Conservation (phyloP, 148 eudicot species). For the Limonium bicolor region DNA sequence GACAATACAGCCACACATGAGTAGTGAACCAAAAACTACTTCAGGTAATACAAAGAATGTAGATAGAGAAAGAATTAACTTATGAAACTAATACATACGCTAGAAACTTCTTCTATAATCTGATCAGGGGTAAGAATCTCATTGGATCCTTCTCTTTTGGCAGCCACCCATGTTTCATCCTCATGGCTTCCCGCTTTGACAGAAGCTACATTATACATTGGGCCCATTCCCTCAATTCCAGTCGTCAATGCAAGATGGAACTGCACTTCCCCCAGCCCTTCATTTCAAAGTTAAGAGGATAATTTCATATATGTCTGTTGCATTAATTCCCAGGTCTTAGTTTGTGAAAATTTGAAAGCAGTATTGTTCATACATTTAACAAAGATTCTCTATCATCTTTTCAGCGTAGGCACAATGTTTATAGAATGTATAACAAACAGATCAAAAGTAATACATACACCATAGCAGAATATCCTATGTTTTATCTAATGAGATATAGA, state of each 20-base stretch:
- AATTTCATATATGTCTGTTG: no score
- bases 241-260: constrained; percentile 55
- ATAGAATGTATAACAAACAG: no score
- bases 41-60: not conserved
- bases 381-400: no score
- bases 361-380: no score
- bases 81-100: constrained; percentile 25
- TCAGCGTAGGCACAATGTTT: no score
- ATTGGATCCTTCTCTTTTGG: constrained; percentile 45
- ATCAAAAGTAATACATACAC: no score
- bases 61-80: not conserved
- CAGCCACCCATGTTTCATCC: constrained; percentile 68
- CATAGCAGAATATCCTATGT: no score
- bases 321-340: no score
- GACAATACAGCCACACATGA: no score
- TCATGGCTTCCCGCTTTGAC: constrained; percentile 34
- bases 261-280: constrained; percentile 58
- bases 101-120: constrained; percentile 32
- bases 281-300: constrained; percentile 4
- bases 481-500: no score
- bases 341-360: no score
- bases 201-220: constrained; percentile 51
- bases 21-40: not conserved
- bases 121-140: constrained; percentile 7
- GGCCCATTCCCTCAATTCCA: constrained; percentile 54